These are phyloP conservation scores for Solanum etuberosum DNA, from an alignment of 257 asterid genomes.

Conservation along the genomic window DNA sequence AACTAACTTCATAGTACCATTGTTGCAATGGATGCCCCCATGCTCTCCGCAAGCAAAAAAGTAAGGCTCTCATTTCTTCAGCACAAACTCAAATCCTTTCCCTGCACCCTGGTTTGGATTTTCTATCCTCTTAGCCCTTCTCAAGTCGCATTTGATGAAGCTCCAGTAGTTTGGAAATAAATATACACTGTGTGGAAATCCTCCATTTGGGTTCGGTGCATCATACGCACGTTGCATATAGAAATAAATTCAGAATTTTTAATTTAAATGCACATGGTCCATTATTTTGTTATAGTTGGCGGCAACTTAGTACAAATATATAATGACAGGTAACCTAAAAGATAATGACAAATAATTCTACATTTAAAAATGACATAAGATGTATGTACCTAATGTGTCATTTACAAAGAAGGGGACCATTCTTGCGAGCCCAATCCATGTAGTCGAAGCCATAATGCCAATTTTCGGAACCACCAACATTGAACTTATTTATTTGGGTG, in stretches of 20 bases:
- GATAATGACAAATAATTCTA: no score
- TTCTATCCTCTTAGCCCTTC: slow-evolving; percentile 41
- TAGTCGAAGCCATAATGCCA: slow-evolving; percentile 70
- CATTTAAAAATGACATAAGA: neutral
- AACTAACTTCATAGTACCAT: slow-evolving; percentile 65
- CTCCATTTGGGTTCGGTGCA: slow-evolving; percentile 45
- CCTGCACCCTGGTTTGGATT: slow-evolving; percentile 37
- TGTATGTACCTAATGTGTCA: slow-evolving; percentile 36
- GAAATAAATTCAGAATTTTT: neutral
- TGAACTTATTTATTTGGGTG: slow-evolving; percentile 18
- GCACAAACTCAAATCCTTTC: slow-evolving; percentile 47
- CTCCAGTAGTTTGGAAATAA: slow-evolving; percentile 46
- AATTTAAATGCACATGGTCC: no score
- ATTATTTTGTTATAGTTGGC: no score
- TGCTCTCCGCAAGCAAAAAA: slow-evolving; percentile 62
- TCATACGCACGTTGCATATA: slow-evolving; percentile 11
- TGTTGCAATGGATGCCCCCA: slow-evolving; percentile 51
- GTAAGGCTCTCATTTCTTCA: slow-evolving; percentile 51
- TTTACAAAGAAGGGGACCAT: slow-evolving; percentile 52
- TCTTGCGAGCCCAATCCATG: slow-evolving; percentile 53
- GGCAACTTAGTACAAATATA: no score
- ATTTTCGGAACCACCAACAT: slow-evolving; percentile 46
- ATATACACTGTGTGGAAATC: slow-evolving; percentile 49
- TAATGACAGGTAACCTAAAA: no score
- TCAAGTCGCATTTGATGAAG: slow-evolving; percentile 46